These are phyloP conservation scores for Primulina eburnea DNA, from an alignment of 257 asterid genomes.

Conservation along the genomic window DNA sequence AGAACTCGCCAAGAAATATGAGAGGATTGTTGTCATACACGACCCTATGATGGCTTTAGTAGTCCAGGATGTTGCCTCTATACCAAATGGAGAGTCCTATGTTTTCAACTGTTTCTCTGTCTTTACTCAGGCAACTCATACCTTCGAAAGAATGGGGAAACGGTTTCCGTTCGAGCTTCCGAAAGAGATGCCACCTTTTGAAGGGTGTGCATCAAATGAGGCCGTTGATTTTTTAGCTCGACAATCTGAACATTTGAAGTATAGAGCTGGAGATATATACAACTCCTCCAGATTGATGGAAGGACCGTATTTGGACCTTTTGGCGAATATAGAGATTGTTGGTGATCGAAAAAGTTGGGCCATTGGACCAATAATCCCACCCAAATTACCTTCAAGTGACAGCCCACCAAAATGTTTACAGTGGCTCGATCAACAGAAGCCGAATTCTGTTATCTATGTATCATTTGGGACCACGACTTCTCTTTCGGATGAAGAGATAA, in stretches of 20 bases:
- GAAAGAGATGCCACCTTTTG: constrained; percentile 16
- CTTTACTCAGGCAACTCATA: background rate
- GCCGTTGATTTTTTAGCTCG: background rate
- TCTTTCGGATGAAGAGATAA: constrained; percentile 30
- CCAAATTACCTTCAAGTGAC: constrained; percentile 8
- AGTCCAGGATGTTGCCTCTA: constrained; percentile 34
- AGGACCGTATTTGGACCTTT: background rate
- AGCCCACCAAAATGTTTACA: constrained; percentile 26
- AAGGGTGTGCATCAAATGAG: constrained; percentile 10
- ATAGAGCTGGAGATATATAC: constrained; percentile 3
- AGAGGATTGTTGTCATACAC: constrained; percentile 32
- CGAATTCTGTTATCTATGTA: constrained; percentile 38
- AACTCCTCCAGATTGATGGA: constrained; percentile 6
- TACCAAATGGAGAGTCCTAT: constrained; percentile 37
- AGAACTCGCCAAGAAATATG: constrained; percentile 16
- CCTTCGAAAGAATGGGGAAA: background rate
- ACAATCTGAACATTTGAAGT: background rate
- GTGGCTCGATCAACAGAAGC: constrained; percentile 41
- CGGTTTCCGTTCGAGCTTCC: background rate
- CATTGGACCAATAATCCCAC: constrained; percentile 30
- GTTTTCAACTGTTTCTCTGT: constrained; percentile 32
- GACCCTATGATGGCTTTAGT: constrained; percentile 35
- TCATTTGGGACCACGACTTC: constrained; percentile 42
- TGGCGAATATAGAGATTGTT: background rate
- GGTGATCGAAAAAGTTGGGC: constrained; percentile 9